phyloP scores from a whole-genome alignment of 139 green algal genomes.

The Astrephomene gubernaculifera region DNA sequence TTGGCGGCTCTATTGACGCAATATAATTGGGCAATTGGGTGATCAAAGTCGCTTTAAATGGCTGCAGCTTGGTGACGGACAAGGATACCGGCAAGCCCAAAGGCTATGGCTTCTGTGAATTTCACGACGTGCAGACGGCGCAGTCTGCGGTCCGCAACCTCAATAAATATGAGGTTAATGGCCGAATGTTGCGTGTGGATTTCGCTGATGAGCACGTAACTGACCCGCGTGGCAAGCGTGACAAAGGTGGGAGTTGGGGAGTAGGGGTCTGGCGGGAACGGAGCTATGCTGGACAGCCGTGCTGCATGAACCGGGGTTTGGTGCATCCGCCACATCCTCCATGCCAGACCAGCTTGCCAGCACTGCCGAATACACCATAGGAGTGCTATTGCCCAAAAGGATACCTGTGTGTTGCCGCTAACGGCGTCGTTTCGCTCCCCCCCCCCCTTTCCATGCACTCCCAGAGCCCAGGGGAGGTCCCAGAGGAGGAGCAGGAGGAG shows the following conservation, averaged over 20 bases:
- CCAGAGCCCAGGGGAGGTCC: neutral
- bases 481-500: too few species aligned
- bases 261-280: neutral
- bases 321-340: too few species aligned
- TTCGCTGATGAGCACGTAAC: slow-evolving; percentile 69
- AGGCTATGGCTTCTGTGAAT: slow-evolving; percentile 97
- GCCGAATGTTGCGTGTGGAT: slow-evolving; percentile 74
- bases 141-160: slow-evolving; percentile 88
- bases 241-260: slow-evolving; percentile 14
- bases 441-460: neutral
- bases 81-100: slow-evolving; percentile 94
- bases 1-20: neutral
- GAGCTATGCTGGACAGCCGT: too few species aligned
- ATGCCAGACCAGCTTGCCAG: too few species aligned
- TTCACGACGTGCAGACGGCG: slow-evolving; percentile 88
- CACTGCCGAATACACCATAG: too few species aligned
- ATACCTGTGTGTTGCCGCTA: too few species aligned
- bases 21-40: too few species aligned
- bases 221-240: slow-evolving; percentile 4
- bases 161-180: slow-evolving; percentile 76
- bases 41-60: too few species aligned
- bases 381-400: too few species aligned
- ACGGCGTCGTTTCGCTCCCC: neutral
- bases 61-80: slow-evolving; percentile 89
- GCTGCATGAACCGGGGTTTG: too few species aligned